Evolutionary conservation across 306 rosid genomes (phyloP).

Genomic region (Canavalia ensiformis): DNA sequence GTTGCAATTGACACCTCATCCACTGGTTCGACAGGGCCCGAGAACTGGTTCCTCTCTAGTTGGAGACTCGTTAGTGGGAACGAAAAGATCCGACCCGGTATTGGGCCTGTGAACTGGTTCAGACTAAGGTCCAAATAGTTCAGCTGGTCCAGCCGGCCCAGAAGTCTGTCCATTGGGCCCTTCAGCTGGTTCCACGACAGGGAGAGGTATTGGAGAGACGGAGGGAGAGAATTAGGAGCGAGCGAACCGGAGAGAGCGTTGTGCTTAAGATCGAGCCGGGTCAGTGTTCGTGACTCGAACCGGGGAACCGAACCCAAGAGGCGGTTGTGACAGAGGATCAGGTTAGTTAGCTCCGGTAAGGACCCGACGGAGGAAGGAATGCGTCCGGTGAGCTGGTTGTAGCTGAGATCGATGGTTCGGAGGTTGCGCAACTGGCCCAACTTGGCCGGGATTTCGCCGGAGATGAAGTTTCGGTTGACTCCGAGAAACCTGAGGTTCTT

Average conservation of each 20-base stretch:
- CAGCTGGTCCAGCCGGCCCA: slow-evolving; percentile 69
- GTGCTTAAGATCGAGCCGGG: slow-evolving; percentile 90
- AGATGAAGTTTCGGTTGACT: slow-evolving; percentile 83
- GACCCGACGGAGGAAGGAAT: slow-evolving; percentile 76
- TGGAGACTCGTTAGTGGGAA: slow-evolving; percentile 79
- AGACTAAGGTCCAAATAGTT: slow-evolving; percentile 85
- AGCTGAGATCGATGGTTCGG: slow-evolving; percentile 86
- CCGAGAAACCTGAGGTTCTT: slow-evolving; percentile 85
- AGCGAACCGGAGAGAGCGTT: slow-evolving; percentile 82
- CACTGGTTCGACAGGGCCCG: slow-evolving; percentile 70
- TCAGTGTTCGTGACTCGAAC: slow-evolving; percentile 66
- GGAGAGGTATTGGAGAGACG: slow-evolving; percentile 85
- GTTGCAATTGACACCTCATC: slow-evolving; percentile 73
- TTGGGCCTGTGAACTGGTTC: slow-evolving; percentile 76
- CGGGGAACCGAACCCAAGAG: slow-evolving; percentile 79
- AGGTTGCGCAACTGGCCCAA: slow-evolving; percentile 66
- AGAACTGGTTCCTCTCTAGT: slow-evolving; percentile 73
- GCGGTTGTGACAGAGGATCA: slow-evolving; percentile 89
- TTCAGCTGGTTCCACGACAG: slow-evolving; percentile 80
- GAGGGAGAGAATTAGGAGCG: slow-evolving; percentile 65
- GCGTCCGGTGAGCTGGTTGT: slow-evolving; percentile 76
- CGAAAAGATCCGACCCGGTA: slow-evolving; percentile 82
- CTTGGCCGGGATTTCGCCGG: slow-evolving; percentile 75
- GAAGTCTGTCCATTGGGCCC: slow-evolving; percentile 71
- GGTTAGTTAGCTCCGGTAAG: slow-evolving; percentile 73